phyloP scores from a whole-genome alignment of 129 eudicot genomes.

The Artemisia annua region DNA sequence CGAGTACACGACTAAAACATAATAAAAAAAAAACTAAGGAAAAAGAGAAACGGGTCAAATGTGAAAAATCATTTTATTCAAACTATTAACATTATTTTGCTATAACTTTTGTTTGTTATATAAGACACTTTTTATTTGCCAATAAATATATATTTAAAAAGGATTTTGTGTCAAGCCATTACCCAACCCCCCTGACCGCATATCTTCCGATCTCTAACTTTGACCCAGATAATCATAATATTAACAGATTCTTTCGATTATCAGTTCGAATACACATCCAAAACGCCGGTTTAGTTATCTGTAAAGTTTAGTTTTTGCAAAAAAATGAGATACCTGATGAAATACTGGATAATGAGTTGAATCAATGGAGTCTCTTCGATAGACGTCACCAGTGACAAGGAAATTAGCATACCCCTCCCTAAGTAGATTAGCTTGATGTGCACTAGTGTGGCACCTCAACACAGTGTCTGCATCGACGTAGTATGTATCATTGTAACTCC shows the following conservation, averaged over 20 bases:
- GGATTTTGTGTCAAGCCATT: no score
- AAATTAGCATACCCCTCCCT: slow-evolving; percentile 80
- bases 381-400: slow-evolving; percentile 96
- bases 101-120: no score
- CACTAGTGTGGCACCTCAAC: slow-evolving; percentile 98
- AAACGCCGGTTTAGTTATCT: not conserved
- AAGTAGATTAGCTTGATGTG: slow-evolving; percentile 94
- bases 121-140: no score
- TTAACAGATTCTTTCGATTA: not conserved
- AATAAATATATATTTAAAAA: no score
- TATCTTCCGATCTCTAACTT: no score
- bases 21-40: not conserved
- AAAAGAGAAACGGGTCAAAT: not conserved
- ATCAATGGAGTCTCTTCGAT: slow-evolving; percentile 96
- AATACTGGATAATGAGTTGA: slow-evolving; percentile 98
- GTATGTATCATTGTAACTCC: slow-evolving; percentile 97
- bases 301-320: not conserved
- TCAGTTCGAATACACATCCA: not conserved
- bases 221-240: not conserved
- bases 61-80: not conserved
- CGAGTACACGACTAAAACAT: not conserved
- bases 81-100: no score
- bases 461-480: slow-evolving; percentile 88
- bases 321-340: slow-evolving; percentile 68
- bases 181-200: no score